A percentile compares a stretch with the other conserved stretches of the same genome.
Evolutionary conservation across 495 filamentous ascomycete species (phyloP).

Genomic region (Penicillium malachiteum): DNA sequence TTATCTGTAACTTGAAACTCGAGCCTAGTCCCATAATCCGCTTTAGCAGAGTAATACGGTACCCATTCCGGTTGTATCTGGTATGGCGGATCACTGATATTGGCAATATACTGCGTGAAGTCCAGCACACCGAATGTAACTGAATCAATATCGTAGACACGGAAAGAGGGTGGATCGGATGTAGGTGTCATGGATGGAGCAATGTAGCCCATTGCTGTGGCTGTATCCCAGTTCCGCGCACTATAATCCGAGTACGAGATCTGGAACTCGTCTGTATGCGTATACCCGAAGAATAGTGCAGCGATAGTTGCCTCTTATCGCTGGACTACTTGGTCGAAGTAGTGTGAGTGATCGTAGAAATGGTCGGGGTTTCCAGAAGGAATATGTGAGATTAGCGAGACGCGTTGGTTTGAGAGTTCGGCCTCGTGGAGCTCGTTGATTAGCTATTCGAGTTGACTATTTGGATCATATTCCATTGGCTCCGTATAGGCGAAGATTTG

Average conservation of each 20-base stretch:
- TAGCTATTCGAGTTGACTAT: conserved; percentile 49
- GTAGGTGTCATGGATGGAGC: conserved; percentile 54
- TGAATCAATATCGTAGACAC: conserved; percentile 56
- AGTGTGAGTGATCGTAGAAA: conserved; percentile 52
- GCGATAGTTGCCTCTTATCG: conserved; percentile 54
- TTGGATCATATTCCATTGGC: conserved; percentile 49
- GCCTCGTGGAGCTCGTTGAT: conserved; percentile 50
- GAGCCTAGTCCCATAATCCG: conserved; percentile 48
- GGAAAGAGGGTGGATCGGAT: conserved; percentile 53
- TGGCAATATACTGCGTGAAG: conserved; percentile 51
- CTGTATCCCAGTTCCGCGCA: conserved; percentile 32
- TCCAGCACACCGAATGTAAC: conserved; percentile 54
- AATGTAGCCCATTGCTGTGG: conserved; percentile 49
- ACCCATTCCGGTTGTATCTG: conserved; percentile 45
- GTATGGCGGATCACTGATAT: conserved; percentile 38
- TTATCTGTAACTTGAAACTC: conserved; percentile 34
- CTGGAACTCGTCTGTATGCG: conserved; percentile 56
- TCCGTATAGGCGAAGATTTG: conserved; percentile 48
- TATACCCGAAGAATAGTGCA: conserved; percentile 58
- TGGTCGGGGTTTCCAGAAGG: conserved; percentile 45
- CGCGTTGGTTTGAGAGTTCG: conserved; percentile 48
- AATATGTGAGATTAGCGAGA: conserved; percentile 57
- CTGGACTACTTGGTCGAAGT: conserved; percentile 54
- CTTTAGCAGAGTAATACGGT: conserved; percentile 54
- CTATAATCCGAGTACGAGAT: conserved; percentile 51